phyloP scores from a whole-genome alignment of 2,329 filamentous ascomycete species.

The Macrophomina pseudophaseolina region DNA sequence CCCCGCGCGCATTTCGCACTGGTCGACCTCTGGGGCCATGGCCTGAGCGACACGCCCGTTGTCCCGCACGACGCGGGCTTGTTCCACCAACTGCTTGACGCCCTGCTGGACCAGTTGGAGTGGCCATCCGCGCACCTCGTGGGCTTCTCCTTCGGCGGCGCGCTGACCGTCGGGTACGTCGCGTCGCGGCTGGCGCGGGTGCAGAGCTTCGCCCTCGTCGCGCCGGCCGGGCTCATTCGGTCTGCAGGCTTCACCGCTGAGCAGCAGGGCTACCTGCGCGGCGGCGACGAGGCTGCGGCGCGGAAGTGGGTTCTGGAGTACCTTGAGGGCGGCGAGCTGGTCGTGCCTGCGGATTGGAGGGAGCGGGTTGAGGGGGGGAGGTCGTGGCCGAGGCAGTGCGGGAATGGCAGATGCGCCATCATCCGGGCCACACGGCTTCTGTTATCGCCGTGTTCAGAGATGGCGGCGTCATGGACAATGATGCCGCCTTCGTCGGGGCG shows the following conservation, averaged over 20 bases:
- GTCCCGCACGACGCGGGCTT: slow-evolving; percentile 47
- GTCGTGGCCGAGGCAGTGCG: slow-evolving; percentile 55
- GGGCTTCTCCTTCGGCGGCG: slow-evolving; percentile 58
- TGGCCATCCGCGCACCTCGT: slow-evolving; percentile 55
- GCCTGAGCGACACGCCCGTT: slow-evolving; percentile 56
- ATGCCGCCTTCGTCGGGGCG: slow-evolving; percentile 40
- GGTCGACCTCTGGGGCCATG: slow-evolving; percentile 61
- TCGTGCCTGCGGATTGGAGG: slow-evolving; percentile 53
- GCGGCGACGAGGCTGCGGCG: slow-evolving; percentile 41
- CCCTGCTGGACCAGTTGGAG: slow-evolving; percentile 45
- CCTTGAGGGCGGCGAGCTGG: slow-evolving; percentile 51
- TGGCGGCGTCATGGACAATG: slow-evolving; percentile 49
- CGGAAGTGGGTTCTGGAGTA: slow-evolving; percentile 45
- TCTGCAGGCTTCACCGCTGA: slow-evolving; percentile 1
- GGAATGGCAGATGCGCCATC: slow-evolving; percentile 55
- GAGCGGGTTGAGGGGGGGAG: slow-evolving; percentile 49
- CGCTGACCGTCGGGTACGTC: slow-evolving; percentile 47
- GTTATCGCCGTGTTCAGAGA: slow-evolving; percentile 56
- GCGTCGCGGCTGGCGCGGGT: slow-evolving; percentile 38
- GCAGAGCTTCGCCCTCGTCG: slow-evolving; percentile 49
- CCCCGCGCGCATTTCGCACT: slow-evolving; percentile 50
- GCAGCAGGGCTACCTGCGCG: not conserved
- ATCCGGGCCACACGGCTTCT: slow-evolving; percentile 52
- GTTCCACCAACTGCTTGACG: slow-evolving; percentile 51
- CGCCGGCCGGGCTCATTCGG: slow-evolving; percentile 53